These are phyloP conservation scores for Monascus purpureus DNA, from an alignment of 495 filamentous ascomycete species.

Conservation along the genomic window DNA sequence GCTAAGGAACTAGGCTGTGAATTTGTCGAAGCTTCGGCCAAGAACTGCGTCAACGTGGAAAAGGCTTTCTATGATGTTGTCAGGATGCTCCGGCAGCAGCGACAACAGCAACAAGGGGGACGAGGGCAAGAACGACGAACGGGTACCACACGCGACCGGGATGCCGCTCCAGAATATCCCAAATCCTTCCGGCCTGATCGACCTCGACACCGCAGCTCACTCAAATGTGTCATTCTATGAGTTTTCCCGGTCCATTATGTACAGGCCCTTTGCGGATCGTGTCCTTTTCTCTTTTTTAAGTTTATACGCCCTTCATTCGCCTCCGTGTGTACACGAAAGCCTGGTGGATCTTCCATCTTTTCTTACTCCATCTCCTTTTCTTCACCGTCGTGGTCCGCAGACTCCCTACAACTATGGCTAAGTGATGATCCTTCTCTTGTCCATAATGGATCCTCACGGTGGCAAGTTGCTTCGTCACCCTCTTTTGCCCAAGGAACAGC, in stretches of 20 bases:
- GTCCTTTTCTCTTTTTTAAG: background rate
- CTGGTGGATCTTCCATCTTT: too few species aligned
- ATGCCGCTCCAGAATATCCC: conserved; percentile 28
- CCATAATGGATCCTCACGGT: too few species aligned
- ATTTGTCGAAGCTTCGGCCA: conserved; percentile 97
- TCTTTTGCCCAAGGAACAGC: too few species aligned
- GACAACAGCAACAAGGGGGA: conserved; percentile 38
- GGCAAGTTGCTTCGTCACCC: too few species aligned
- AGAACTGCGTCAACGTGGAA: conserved; percentile 98
- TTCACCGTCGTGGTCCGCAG: too few species aligned
- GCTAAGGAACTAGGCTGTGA: conserved; percentile 90
- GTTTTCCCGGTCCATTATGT: conserved; percentile 8
- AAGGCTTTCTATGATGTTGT: conserved; percentile 99
- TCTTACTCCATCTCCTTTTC: too few species aligned
- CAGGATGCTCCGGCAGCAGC: conserved; percentile 69
- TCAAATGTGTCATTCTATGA: conserved; percentile 32
- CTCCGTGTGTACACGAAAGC: too few species aligned
- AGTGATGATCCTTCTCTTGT: too few species aligned
- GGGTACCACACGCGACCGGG: conserved; percentile 24
- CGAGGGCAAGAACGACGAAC: conserved; percentile 26
- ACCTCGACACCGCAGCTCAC: conserved; percentile 22
- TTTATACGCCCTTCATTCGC: too few species aligned
- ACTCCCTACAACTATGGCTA: too few species aligned
- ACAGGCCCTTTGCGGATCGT: background rate
- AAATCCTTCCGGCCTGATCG: conserved; percentile 29